Evolutionary conservation across 176 grass and related monocot genomes (phyloP).

Genomic region (Carex cristatella): DNA sequence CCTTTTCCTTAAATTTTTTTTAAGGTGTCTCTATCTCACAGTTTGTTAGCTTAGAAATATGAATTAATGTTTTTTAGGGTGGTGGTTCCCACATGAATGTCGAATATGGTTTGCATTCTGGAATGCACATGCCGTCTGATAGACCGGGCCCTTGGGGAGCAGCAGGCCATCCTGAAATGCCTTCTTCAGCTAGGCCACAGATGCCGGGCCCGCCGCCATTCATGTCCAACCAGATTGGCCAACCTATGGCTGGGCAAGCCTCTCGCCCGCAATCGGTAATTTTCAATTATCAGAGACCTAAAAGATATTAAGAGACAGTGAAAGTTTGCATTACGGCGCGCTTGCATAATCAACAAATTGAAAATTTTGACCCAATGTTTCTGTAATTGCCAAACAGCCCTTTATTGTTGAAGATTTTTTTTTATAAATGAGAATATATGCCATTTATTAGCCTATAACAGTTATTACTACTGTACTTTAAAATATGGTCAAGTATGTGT

Average conservation of each 20-base stretch:
- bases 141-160: slow-evolving; percentile 57
- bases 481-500: background rate
- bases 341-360: background rate
- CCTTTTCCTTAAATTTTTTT: background rate
- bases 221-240: slow-evolving; percentile 50
- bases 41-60: background rate
- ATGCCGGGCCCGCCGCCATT: slow-evolving; percentile 52
- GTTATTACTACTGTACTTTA: background rate
- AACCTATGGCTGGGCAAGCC: slow-evolving; percentile 43
- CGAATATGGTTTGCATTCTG: slow-evolving; percentile 56
- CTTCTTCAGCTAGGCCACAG: slow-evolving; percentile 28
- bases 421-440: background rate
- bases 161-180: slow-evolving; percentile 37
- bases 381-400: background rate
- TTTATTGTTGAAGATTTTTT: background rate
- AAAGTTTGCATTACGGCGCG: background rate
- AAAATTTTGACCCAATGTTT: background rate
- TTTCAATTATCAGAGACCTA: background rate
- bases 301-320: background rate
- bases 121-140: slow-evolving; percentile 49
- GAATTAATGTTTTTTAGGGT: slow-evolving; percentile 35
- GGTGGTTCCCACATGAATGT: slow-evolving; percentile 35
- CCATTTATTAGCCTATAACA: background rate
- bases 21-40: background rate
- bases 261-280: slow-evolving; percentile 53